Conservation (phyloP, 768 basidiomycete genomes). For the Boletus rubescentipes region DNA sequence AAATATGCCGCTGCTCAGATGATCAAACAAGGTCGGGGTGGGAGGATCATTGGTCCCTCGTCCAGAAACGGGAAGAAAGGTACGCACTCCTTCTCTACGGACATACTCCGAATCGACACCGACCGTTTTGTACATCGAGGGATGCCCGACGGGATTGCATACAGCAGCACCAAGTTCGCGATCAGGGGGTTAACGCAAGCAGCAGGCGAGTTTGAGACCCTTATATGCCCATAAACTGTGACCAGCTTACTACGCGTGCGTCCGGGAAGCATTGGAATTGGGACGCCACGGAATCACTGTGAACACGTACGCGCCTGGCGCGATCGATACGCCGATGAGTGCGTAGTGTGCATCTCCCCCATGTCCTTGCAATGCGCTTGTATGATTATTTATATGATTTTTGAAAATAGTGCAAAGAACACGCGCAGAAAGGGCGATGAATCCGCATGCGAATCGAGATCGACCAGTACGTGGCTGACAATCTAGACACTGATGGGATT, state of each 20-base stretch:
- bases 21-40: slow-evolving; percentile 35
- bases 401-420: too few species aligned
- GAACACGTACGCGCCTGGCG: slow-evolving; percentile 37
- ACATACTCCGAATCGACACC: neutral
- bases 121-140: too few species aligned
- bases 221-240: neutral
- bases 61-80: neutral
- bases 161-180: slow-evolving; percentile 19
- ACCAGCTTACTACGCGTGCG: neutral
- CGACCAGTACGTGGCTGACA: too few species aligned
- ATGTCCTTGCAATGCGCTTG: neutral
- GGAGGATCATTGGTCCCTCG: slow-evolving; percentile 26
- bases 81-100: neutral
- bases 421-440: too few species aligned
- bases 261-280: slow-evolving; percentile 35
- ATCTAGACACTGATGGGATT: too few species aligned
- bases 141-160: neutral
- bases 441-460: too few species aligned
- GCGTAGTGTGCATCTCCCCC: slow-evolving; percentile 12
- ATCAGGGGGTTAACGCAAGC: slow-evolving; percentile 24
- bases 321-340: slow-evolving; percentile 6
- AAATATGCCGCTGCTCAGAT: slow-evolving; percentile 39
- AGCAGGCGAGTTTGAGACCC: slow-evolving; percentile 7
- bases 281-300: slow-evolving; percentile 40
- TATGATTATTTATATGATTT: neutral